Conservation (phyloP, 768 basidiomycete species). For the Dentipellis fragilis region DNA sequence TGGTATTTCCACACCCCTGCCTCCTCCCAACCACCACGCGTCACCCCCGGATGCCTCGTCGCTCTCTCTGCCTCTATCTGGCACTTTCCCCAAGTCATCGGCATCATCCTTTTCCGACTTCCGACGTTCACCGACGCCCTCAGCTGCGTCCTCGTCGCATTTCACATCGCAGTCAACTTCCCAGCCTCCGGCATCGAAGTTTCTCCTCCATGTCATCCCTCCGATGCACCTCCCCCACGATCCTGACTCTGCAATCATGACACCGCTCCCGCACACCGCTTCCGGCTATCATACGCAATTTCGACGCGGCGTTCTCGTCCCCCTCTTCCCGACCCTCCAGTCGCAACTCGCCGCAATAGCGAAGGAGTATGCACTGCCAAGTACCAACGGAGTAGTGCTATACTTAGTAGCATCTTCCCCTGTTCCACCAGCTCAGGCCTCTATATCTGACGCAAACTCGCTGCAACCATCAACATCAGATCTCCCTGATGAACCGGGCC, state of each 20-base stretch:
- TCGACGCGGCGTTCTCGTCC: constrained; percentile 77
- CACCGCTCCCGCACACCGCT: constrained; percentile 43
- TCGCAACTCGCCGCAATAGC: constrained; percentile 82
- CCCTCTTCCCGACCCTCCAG: constrained; percentile 75
- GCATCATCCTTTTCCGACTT: constrained; percentile 32
- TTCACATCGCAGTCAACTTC: constrained; percentile 24
- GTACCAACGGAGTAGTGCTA: constrained; percentile 70
- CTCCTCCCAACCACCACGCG: constrained; percentile 17
- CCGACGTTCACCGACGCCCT: constrained; percentile 28
- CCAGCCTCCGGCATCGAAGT: constrained; percentile 45
- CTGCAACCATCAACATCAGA: constrained; percentile 15
- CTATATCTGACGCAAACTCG: constrained; percentile 11
- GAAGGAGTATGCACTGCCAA: constrained; percentile 87
- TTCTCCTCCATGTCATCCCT: constrained; percentile 77
- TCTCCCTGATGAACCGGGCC: constrained; percentile 52
- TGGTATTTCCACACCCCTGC: constrained; percentile 68
- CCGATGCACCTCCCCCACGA: constrained; percentile 65
- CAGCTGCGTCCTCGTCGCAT: constrained; percentile 29
- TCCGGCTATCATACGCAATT: constrained; percentile 76
- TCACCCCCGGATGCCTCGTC: constrained; percentile 22
- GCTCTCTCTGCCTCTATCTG: background rate
- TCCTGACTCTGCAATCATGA: constrained; percentile 35
- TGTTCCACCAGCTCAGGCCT: constrained; percentile 7
- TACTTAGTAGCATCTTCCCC: constrained; percentile 53
- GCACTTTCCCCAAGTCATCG: constrained; percentile 5